Evolutionary conservation across 768 basidiomycete genomes (phyloP).

Genomic region (Russula emetica): DNA sequence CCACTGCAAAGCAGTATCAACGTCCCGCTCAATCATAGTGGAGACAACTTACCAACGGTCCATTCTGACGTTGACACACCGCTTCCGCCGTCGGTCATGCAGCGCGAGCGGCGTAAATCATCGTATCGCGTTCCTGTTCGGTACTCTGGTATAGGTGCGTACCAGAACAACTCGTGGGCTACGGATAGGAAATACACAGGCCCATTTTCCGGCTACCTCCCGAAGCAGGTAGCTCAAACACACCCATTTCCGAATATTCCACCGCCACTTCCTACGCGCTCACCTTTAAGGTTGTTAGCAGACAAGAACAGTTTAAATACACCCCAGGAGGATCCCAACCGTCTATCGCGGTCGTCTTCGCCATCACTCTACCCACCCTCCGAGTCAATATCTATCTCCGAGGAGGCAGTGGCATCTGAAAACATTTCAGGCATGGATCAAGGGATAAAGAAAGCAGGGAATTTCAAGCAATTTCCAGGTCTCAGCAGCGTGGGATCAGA

Average conservation of each 20-base stretch:
- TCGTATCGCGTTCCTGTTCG: slow-evolving; percentile 19
- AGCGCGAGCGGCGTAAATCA: not conserved
- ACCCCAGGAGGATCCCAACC: not conserved
- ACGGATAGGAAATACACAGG: slow-evolving; percentile 16
- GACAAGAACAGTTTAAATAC: not conserved
- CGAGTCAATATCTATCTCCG: slow-evolving; percentile 7
- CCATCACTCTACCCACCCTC: slow-evolving; percentile 31
- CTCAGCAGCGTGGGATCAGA: slow-evolving; percentile 1
- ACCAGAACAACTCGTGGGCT: not conserved
- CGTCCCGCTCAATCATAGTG: not conserved
- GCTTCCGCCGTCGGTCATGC: not conserved
- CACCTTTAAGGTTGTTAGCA: slow-evolving; percentile 18
- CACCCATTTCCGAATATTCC: slow-evolving; percentile 30
- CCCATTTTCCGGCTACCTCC: slow-evolving; percentile 28
- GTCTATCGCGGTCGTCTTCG: slow-evolving; percentile 25
- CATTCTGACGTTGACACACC: not conserved
- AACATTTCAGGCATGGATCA: not conserved
- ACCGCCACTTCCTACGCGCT: slow-evolving; percentile 28
- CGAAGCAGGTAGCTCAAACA: slow-evolving; percentile 1
- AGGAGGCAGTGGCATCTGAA: slow-evolving; percentile 5
- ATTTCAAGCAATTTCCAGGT: not conserved
- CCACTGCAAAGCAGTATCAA: not conserved
- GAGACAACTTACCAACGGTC: not conserved
- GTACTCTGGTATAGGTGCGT: slow-evolving; percentile 2
- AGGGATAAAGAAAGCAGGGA: not conserved